phyloP scores from a whole-genome alignment of 2,329 filamentous ascomycete genomes.

The Alternaria sp. region DNA sequence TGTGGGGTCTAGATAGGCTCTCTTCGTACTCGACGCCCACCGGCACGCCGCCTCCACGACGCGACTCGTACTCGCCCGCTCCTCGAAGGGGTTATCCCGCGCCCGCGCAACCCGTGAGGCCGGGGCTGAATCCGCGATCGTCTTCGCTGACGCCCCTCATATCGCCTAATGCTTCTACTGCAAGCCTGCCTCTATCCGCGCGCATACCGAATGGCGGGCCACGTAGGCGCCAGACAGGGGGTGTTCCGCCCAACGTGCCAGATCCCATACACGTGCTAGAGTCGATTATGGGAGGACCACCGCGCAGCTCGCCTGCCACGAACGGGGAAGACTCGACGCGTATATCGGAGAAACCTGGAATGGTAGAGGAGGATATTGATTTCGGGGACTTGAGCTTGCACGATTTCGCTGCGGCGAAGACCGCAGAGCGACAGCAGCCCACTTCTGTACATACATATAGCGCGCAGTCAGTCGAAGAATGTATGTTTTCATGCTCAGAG shows the following conservation, averaged over 20 bases:
- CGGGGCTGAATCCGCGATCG: slow-evolving; percentile 71
- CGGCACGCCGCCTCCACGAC: slow-evolving; percentile 66
- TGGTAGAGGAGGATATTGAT: slow-evolving; percentile 71
- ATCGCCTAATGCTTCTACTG: slow-evolving; percentile 74
- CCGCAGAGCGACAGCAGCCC: slow-evolving; percentile 38
- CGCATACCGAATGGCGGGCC: slow-evolving; percentile 71
- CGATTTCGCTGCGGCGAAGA: slow-evolving; percentile 64
- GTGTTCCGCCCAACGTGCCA: slow-evolving; percentile 61
- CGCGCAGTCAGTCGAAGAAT: slow-evolving; percentile 73
- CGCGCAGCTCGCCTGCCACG: slow-evolving; percentile 28
- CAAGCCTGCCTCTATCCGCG: slow-evolving; percentile 72
- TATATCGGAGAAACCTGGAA: slow-evolving; percentile 52
- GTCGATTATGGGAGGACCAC: slow-evolving; percentile 59
- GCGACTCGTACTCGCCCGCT: slow-evolving; percentile 74
- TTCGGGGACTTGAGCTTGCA: slow-evolving; percentile 80
- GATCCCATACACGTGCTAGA: slow-evolving; percentile 76
- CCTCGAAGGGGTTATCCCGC: slow-evolving; percentile 71
- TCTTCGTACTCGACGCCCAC: slow-evolving; percentile 72
- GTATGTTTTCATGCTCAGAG: slow-evolving; percentile 58
- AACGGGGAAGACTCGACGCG: slow-evolving; percentile 20
- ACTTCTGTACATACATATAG: slow-evolving; percentile 57
- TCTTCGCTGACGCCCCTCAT: slow-evolving; percentile 77
- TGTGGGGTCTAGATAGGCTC: slow-evolving; percentile 88
- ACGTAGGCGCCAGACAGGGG: slow-evolving; percentile 64
- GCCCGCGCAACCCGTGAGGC: slow-evolving; percentile 74